Percentiles rank a stretch among this genome's conserved stretches.
Evolutionary conservation across 495 filamentous ascomycete genomes (phyloP).

Genomic region (Lasiosphaeriaceae sp.): DNA sequence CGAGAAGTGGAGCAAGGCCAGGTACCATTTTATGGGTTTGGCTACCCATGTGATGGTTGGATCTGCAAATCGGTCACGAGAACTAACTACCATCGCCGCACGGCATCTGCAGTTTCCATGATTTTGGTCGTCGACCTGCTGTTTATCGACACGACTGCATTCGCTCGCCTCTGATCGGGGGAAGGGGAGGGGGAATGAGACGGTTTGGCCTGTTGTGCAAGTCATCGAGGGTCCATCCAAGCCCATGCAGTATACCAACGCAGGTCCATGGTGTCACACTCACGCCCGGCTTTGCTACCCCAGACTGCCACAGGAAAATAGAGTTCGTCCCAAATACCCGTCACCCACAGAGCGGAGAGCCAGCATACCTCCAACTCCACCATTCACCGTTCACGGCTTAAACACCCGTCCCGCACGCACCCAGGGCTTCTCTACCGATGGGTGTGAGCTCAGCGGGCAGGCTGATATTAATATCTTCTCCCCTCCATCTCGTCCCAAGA

Average conservation of each 20-base stretch:
- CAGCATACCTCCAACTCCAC: background rate
- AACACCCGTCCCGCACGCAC: background rate
- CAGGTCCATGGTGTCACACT: background rate
- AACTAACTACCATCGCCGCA: background rate
- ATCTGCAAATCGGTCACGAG: background rate
- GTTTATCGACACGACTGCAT: background rate
- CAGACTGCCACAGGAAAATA: background rate
- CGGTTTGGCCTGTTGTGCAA: background rate
- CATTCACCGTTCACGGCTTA: background rate
- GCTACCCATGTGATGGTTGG: background rate
- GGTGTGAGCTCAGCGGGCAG: background rate
- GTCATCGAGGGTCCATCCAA: background rate
- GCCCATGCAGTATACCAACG: background rate
- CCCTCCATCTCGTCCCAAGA: background rate
- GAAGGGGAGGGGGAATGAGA: background rate
- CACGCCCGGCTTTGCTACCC: background rate
- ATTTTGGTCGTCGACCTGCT: background rate
- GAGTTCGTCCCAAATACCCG: slow-evolving; percentile 7
- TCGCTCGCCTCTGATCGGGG: background rate
- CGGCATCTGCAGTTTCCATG: slow-evolving; percentile 5
- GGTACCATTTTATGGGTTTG: background rate
- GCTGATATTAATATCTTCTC: background rate
- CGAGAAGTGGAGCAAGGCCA: background rate
- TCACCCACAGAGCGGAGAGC: background rate
- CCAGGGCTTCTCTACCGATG: background rate